Conservation (phyloP, 306 rosid species). For the Pyrus betulifolia region DNA sequence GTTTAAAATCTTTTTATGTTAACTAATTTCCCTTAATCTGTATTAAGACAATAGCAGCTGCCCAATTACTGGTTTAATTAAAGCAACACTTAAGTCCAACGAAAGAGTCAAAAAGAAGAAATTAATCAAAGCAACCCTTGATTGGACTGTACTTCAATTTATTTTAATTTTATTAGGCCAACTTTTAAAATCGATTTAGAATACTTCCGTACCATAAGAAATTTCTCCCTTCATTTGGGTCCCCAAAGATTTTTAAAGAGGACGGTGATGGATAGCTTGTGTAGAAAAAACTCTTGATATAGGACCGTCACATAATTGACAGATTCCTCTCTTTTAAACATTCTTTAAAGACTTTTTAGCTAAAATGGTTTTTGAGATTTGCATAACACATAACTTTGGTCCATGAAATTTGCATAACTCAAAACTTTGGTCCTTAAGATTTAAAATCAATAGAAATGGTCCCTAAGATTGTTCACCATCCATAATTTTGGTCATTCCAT, state of each 20-base stretch:
- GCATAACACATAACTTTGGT: too few species aligned
- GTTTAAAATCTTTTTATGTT: too few species aligned
- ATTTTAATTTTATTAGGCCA: neutral
- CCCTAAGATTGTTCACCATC: too few species aligned
- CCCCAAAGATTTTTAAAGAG: neutral
- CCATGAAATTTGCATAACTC: too few species aligned
- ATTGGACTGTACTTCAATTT: neutral
- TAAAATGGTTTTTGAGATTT: too few species aligned
- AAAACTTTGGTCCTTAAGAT: too few species aligned
- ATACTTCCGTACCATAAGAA: neutral
- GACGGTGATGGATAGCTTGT: neutral
- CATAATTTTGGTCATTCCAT: too few species aligned
- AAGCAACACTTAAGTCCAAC: neutral
- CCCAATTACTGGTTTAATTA: neutral
- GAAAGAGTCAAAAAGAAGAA: conserved; percentile 3
- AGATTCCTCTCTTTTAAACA: neutral
- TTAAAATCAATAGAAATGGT: too few species aligned
- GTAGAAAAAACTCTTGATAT: neutral
- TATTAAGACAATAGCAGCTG: neutral
- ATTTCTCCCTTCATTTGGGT: neutral
- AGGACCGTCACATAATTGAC: neutral
- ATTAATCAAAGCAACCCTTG: neutral
- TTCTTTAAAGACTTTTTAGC: neutral
- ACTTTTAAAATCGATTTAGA: neutral
- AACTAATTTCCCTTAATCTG: too few species aligned